Evolutionary conservation across 306 rosid species (phyloP).

Genomic region (Cucurbita moschata): DNA sequence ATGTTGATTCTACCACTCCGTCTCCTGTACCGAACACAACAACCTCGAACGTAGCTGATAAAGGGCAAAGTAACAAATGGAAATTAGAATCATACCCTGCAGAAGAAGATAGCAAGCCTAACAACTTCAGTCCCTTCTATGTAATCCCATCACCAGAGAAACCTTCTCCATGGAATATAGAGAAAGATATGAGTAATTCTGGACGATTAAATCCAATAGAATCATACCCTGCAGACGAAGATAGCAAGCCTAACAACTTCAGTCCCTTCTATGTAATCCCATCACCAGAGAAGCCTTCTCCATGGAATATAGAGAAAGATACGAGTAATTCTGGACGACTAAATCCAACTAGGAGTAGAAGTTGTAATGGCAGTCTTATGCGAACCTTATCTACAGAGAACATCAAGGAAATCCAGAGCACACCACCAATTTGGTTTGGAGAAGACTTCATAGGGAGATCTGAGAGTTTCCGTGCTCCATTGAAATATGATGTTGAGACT

Average conservation of each 20-base stretch:
- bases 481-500: constrained; percentile 21
- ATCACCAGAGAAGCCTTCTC: constrained; percentile 31
- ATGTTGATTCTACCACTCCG: constrained; percentile 26
- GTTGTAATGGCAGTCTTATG: constrained; percentile 60
- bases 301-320: constrained; percentile 21
- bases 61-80: constrained; percentile 19
- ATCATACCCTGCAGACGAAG: constrained; percentile 28
- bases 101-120: constrained; percentile 23
- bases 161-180: constrained; percentile 26
- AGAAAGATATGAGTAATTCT: constrained; percentile 17
- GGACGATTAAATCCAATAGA: constrained; percentile 21
- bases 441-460: constrained; percentile 53
- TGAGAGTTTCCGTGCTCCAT: constrained; percentile 24
- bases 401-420: constrained; percentile 34
- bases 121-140: constrained; percentile 20
- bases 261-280: constrained; percentile 23
- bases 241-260: constrained; percentile 15
- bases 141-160: constrained; percentile 32
- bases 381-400: constrained; percentile 24
- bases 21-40: constrained; percentile 37
- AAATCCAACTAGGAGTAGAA: constrained; percentile 50
- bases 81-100: constrained; percentile 21
- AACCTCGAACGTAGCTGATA: constrained; percentile 21
- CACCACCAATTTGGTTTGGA: constrained; percentile 48
- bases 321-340: constrained; percentile 18